Evolutionary conservation across 2,329 filamentous ascomycete species (phyloP), one percentile per base, ranked within the genome.

Genomic region (Coniochaeta ligniaria): DNA sequence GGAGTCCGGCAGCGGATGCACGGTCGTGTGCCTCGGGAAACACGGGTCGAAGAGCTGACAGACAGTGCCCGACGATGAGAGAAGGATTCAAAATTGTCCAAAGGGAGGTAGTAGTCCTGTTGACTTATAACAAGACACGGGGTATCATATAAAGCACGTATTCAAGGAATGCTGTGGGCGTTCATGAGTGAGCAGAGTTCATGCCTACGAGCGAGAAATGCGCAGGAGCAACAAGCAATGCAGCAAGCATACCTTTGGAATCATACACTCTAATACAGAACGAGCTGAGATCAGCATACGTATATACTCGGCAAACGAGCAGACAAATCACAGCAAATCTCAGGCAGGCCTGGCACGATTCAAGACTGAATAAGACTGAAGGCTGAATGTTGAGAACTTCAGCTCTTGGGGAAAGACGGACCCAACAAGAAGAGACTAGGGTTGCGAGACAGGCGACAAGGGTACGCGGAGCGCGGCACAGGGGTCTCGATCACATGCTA

Each of bases 401-500:
- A 50, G 45, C 45, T 50, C 5, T 31, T 7, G 20, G 22, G 20
- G 20, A 24, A 52, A 52, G 28, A 31, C 28, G 9, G 47, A 52
- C 47, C 17, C 47, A 52, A 52, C 47, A 52, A 41, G 38, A 41
- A n/a, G 3, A 12, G 22, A 47, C 41, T 4, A 16, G 41, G 41
- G 45, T 26, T 26, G 45, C 20, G 22, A 50, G 20, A 50, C 35
- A 38, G 35, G 11, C 22, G 2, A 50, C 45, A n/a, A 50, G 24
- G 47, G 47, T 52, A 31, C 14, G 47, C 47, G 47, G n/a, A n/a
- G n/a, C n/a, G 47, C 47, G 7, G 43, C 22, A 52, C 47, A 52
- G 12, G 47, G 47, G 47, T 31, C 47, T 52, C 47, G 47, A 52
- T 52, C 47, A 52, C 47, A 52, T 52, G 47, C 47, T 52, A 52